Percentiles rank a stretch among this genome's conserved stretches.
Conservation (phyloP, 2,329 filamentous ascomycete genomes). For the Neofusicoccum cordaticola region DNA sequence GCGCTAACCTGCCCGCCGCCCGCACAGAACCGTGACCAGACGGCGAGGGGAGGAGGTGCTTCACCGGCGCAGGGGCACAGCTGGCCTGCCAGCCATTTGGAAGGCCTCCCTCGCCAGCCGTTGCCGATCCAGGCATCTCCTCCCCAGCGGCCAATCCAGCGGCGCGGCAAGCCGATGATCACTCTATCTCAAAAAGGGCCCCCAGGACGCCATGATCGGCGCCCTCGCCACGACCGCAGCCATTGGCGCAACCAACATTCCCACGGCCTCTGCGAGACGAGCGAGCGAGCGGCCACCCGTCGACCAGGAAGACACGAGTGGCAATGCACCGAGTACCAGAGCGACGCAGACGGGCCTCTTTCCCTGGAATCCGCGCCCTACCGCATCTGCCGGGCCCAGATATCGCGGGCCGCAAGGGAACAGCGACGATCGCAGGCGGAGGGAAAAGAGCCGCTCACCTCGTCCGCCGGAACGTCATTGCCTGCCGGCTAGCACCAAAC, state of each 20-base stretch:
- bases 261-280: neutral
- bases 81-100: neutral
- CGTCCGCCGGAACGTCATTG: neutral
- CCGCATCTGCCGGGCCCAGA: neutral
- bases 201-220: neutral
- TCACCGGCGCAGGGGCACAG: neutral
- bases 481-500: neutral
- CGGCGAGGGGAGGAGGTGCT: neutral
- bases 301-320: neutral
- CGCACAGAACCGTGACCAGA: neutral
- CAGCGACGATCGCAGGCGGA: too few species aligned
- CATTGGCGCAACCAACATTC: neutral
- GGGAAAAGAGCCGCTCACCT: too few species aligned
- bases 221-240: neutral
- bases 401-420: neutral
- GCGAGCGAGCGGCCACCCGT: neutral
- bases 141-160: neutral
- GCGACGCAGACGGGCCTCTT: neutral
- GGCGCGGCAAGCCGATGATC: neutral
- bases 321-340: neutral
- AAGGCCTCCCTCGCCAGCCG: neutral
- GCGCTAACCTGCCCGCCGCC: neutral
- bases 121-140: neutral
- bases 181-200: neutral
- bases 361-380: neutral